A percentile compares a stretch with the other conserved stretches of the same genome.
These are phyloP conservation scores for Malus hybrid DNA, from an alignment of 331 rosid genomes.

Conservation along the genomic window DNA sequence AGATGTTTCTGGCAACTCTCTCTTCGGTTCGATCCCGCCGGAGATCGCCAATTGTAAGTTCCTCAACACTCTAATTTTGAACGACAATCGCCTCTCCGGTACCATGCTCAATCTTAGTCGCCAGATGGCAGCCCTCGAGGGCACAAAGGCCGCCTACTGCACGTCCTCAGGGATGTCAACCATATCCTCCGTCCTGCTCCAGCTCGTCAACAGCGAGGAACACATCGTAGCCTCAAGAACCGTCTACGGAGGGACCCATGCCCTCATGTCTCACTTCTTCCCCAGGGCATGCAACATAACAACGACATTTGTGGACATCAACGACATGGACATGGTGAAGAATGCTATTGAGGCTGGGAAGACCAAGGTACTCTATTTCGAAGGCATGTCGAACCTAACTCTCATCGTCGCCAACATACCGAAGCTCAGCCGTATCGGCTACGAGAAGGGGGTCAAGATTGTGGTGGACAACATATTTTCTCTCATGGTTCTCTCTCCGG, in stretches of 20 bases:
- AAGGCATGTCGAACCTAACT: conserved; percentile 65
- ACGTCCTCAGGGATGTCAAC: conserved; percentile 92
- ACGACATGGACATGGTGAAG: conserved; percentile 39
- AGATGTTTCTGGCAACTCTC: conserved; percentile 40
- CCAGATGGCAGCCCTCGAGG: conserved; percentile 82
- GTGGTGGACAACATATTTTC: conserved; percentile 87
- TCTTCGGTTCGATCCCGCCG: conserved; percentile 47
- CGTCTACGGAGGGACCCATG: conserved; percentile 84
- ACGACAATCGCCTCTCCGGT: conserved; percentile 30
- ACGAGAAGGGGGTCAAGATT: conserved; percentile 62
- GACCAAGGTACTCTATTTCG: conserved; percentile 68
- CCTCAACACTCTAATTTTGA: conserved; percentile 30
- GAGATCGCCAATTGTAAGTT: conserved; percentile 45
- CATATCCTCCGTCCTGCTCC: conserved; percentile 49
- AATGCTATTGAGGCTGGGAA: conserved; percentile 52
- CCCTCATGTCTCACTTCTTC: conserved; percentile 60
- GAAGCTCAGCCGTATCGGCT: conserved; percentile 55
- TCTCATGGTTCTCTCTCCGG: conserved; percentile 72
- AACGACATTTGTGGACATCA: conserved; percentile 56
- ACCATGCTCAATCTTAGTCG: conserved; percentile 81
- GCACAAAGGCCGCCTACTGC: conserved; percentile 92
- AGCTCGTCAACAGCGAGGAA: conserved; percentile 54
- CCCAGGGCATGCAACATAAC: conserved; percentile 54
- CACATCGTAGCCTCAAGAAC: conserved; percentile 56
- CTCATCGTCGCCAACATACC: conserved; percentile 59